Evolutionary conservation across 768 basidiomycete genomes (phyloP).

Genomic region (Mycena galericulata): DNA sequence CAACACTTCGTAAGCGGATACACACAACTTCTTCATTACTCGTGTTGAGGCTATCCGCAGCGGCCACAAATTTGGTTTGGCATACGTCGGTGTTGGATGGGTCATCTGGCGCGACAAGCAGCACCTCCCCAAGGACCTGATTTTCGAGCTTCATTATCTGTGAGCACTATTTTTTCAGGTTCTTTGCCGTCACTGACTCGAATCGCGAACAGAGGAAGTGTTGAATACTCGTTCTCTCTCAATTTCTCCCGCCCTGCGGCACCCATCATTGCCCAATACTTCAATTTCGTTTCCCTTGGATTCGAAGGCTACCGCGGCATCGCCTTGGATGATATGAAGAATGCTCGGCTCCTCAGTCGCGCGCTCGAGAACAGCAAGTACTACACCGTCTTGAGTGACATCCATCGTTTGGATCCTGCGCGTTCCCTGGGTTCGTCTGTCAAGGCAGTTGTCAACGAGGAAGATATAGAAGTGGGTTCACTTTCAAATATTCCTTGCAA

Average conservation of each 20-base stretch:
- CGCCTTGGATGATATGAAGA: conserved; percentile 64
- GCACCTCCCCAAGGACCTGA: conserved; percentile 75
- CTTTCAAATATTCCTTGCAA: not conserved
- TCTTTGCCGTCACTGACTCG: not conserved
- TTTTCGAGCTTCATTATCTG: conserved; percentile 75
- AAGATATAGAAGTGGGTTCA: conserved; percentile 64
- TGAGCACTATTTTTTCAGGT: not conserved
- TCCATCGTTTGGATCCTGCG: conserved; percentile 57
- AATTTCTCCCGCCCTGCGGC: conserved; percentile 74
- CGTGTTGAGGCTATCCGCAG: too few species aligned
- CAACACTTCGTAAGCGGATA: conserved; percentile 67
- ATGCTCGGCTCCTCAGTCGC: conserved; percentile 72
- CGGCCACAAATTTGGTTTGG: conserved; percentile 70
- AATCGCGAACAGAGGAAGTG: conserved; percentile 48
- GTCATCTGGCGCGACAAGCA: conserved; percentile 74
- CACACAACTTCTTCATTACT: too few species aligned
- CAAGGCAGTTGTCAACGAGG: conserved; percentile 58
- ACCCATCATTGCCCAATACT: conserved; percentile 73
- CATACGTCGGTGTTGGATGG: conserved; percentile 76
- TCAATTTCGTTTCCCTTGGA: conserved; percentile 72
- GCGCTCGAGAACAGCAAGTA: conserved; percentile 70
- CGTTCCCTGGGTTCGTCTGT: conserved; percentile 39
- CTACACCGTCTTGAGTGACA: conserved; percentile 65
- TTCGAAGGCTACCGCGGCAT: conserved; percentile 66
- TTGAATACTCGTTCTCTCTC: conserved; percentile 82